Base-by-base conservation (phyloP, 2,329 filamentous ascomycete genomes). In the Trichoderma endophyticum region DNA sequence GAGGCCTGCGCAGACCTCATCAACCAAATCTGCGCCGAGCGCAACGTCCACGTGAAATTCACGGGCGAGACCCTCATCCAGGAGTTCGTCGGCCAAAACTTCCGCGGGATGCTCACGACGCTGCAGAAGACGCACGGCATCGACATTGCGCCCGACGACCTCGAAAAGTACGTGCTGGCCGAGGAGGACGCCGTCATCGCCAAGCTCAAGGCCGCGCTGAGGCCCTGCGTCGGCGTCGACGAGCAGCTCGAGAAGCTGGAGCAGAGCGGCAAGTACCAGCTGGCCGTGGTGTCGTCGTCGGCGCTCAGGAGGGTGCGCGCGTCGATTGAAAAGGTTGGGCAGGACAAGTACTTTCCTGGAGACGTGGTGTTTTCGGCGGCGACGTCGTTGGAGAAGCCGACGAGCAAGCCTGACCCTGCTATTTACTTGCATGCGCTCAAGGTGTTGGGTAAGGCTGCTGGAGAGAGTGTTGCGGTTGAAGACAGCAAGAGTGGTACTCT, bases 11-110 rank as follows among this genome's bases (percentile, higher is more conserved):
- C 94, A 78, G 92, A 93, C 73, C 90, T 97, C 75, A 92, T 94
- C 86, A 97, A 97, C 84, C 86, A 94, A 82, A 93, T 97, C 81
- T 90, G 95, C 80, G 86, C 87, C 77, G 87, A 88, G 78, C 87
- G 91, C 79, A 84, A 86, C 77, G 85, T 93, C 73, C 76, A 81
- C 34, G 86, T 89, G 77, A 89, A 88, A 80, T 97, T 97, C 86
- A 94, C 92, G 4, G 92, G 92, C 78, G 88, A 91, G 62, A 87
- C 90, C 73, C 90, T 97, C 75, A 93, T 97, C 83, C 85, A 87
- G 77, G 93, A 97, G 84, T 97, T 97, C 78, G 93, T 97, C 77
- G 94, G 95, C 77, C 92, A 96, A 82, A 97, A 97, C 88, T 97
- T 97, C 88, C 93, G 94, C 76, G 93, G 93, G 83, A 97, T 97